These are phyloP conservation scores for Podospora bellae-mahoneyi DNA, from an alignment of 495 filamentous ascomycete genomes.

Conservation along the genomic window DNA sequence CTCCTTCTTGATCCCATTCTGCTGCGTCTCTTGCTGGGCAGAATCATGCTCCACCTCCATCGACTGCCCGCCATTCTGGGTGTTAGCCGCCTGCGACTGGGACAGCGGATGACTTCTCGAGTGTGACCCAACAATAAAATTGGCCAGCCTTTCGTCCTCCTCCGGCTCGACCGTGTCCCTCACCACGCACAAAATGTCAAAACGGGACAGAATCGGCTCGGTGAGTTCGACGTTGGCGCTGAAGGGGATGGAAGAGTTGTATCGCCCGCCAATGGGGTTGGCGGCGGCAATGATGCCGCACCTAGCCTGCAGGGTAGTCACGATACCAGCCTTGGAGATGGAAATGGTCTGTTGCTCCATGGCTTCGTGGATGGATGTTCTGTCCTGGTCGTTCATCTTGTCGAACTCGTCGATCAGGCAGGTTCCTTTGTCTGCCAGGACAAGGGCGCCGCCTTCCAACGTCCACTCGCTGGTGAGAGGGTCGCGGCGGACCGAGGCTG, in stretches of 20 bases:
- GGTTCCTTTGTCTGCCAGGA: slow-evolving; percentile 91
- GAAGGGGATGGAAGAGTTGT: slow-evolving; percentile 95
- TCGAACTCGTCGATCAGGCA: slow-evolving; percentile 99
- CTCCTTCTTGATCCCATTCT: slow-evolving; percentile 51
- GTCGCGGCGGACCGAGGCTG: slow-evolving; percentile 92
- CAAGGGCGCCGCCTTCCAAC: slow-evolving; percentile 91
- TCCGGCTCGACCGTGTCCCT: slow-evolving; percentile 93
- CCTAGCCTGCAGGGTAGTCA: slow-evolving; percentile 95
- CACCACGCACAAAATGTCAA: slow-evolving; percentile 97
- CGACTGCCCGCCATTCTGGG: slow-evolving; percentile 46
- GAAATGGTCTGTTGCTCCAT: slow-evolving; percentile 99
- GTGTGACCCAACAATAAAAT: slow-evolving; percentile 93
- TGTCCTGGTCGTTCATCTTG: slow-evolving; percentile 99
- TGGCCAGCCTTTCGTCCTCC: slow-evolving; percentile 93
- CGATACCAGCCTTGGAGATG: slow-evolving; percentile 98
- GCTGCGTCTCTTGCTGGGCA: slow-evolving; percentile 35
- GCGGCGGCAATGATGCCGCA: slow-evolving; percentile 96
- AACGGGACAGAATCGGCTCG: slow-evolving; percentile 96
- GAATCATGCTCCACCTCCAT: slow-evolving; percentile 60
- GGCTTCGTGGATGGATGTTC: slow-evolving; percentile 98
- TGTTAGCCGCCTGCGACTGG: slow-evolving; percentile 41
- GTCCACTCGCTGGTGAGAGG: slow-evolving; percentile 98
- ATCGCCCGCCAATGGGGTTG: slow-evolving; percentile 93
- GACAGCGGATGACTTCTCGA: slow-evolving; percentile 80
- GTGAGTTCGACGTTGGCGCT: slow-evolving; percentile 95